A percentile compares a stretch with the other conserved stretches of the same genome.
phyloP scores from a whole-genome alignment of 75 land plant genomes.

The Cupressus sempervirens region DNA sequence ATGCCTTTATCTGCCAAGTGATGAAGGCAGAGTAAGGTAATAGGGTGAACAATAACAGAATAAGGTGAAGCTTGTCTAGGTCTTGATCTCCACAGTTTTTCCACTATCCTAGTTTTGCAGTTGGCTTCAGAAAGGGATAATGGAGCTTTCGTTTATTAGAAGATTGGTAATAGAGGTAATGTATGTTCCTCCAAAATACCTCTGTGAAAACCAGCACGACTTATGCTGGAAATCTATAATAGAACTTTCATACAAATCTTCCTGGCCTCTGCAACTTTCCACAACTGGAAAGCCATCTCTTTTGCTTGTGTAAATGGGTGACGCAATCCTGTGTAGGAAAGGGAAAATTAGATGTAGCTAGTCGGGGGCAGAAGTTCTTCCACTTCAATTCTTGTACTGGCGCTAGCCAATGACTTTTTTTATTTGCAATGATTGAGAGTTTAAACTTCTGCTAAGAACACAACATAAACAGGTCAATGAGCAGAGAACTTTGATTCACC shows the following conservation, averaged over 20 bases:
- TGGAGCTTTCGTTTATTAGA: neutral
- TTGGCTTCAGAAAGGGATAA: neutral
- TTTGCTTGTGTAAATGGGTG: neutral
- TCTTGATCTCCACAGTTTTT: neutral
- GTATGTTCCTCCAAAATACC: neutral
- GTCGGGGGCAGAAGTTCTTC: slow-evolving; percentile 53
- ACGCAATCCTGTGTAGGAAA: neutral
- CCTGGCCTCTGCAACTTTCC: neutral
- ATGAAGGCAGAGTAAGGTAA: neutral
- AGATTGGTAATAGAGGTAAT: too few species aligned
- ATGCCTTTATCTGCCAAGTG: slow-evolving; percentile 1
- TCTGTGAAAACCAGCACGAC: neutral
- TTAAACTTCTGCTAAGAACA: slow-evolving; percentile 79
- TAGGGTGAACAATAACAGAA: neutral
- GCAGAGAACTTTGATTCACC: slow-evolving; percentile 79
- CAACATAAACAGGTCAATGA: slow-evolving; percentile 81
- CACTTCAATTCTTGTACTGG: slow-evolving; percentile 59
- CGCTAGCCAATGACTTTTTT: slow-evolving; percentile 41
- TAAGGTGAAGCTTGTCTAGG: neutral
- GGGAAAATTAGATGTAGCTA: neutral
- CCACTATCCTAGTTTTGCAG: neutral
- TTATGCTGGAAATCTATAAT: neutral
- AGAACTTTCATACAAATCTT: neutral
- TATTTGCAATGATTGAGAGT: slow-evolving; percentile 41
- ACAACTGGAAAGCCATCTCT: slow-evolving; percentile 1